Conservation (phyloP, 2,329 filamentous ascomycete genomes). For the Fusarium humuli region DNA sequence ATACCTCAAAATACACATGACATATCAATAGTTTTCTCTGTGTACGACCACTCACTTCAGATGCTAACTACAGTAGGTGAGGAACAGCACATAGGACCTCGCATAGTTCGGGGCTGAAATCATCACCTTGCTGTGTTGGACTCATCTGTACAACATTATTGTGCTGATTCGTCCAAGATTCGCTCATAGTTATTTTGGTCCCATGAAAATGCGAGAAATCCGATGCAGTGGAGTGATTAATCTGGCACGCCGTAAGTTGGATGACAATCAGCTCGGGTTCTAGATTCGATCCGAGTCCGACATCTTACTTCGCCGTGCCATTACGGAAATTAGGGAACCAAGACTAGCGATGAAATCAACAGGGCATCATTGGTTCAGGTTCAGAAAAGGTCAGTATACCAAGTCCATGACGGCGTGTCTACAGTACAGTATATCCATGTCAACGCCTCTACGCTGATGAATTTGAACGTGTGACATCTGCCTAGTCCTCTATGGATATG, state of each 20-base stretch:
- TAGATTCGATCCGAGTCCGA: constrained; percentile 34
- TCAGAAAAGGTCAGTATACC: background rate
- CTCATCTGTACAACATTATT: background rate
- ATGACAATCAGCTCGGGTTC: constrained; percentile 30
- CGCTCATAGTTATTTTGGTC: background rate
- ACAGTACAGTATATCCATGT: background rate
- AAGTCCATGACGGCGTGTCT: constrained; percentile 17
- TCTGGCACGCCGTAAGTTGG: background rate
- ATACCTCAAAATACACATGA: background rate
- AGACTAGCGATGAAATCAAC: constrained; percentile 11
- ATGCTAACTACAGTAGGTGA: background rate
- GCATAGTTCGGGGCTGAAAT: background rate
- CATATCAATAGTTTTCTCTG: background rate
- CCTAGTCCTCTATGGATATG: background rate
- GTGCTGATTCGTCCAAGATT: background rate
- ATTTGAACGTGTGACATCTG: background rate
- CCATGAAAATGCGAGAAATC: background rate
- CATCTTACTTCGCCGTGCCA: constrained; percentile 11
- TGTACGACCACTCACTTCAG: background rate
- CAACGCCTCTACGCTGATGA: background rate
- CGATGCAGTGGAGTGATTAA: background rate
- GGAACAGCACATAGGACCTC: background rate
- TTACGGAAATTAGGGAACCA: constrained; percentile 15
- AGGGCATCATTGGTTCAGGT: constrained; percentile 24
- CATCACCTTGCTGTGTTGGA: background rate